A percentile compares a stretch with the other conserved stretches of the same genome.
Evolutionary conservation across 1,284 basidiomycete species (phyloP).

Genomic region (Kalmanozyma brasiliensis): DNA sequence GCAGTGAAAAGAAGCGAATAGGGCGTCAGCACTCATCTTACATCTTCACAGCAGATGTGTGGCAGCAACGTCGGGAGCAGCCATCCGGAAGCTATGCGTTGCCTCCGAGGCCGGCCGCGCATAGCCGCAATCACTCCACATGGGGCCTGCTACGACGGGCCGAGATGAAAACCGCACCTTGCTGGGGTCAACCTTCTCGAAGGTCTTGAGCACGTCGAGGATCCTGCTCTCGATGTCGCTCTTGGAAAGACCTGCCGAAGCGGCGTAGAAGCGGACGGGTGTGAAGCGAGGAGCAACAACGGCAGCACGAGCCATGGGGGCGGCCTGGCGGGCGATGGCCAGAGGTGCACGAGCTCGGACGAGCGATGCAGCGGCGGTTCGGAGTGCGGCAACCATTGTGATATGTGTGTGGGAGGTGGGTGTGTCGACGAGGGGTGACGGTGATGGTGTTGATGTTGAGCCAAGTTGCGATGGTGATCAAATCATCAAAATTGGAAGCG

Average conservation of each 20-base stretch:
- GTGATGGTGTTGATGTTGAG: constrained; percentile 9
- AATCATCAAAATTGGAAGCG: not conserved
- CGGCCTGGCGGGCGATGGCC: constrained; percentile 34
- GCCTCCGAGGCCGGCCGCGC: too few relatives aligned
- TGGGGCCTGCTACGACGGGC: not conserved
- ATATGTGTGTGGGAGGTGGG: constrained; percentile 3
- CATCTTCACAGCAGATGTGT: too few relatives aligned
- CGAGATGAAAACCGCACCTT: constrained; percentile 71
- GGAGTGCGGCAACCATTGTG: constrained; percentile 54
- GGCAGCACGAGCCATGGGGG: constrained; percentile 49
- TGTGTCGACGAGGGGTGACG: constrained; percentile 4
- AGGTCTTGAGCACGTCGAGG: constrained; percentile 87
- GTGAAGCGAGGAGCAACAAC: constrained; percentile 42
- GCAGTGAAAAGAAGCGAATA: not conserved
- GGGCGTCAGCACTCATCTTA: constrained; percentile 17
- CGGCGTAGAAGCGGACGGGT: constrained; percentile 75
- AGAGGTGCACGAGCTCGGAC: constrained; percentile 44
- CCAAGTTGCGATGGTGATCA: constrained; percentile 3
- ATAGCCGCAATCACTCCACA: not conserved
- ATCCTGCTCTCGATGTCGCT: constrained; percentile 84
- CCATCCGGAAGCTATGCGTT: not conserved
- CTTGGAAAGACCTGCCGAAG: constrained; percentile 78
- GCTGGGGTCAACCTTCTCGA: constrained; percentile 88
- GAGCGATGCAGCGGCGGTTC: constrained; percentile 48
- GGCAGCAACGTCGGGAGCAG: too few relatives aligned